Conservation (phyloP, 192 early-diverging fungal species). For the Backusella westeae region DNA sequence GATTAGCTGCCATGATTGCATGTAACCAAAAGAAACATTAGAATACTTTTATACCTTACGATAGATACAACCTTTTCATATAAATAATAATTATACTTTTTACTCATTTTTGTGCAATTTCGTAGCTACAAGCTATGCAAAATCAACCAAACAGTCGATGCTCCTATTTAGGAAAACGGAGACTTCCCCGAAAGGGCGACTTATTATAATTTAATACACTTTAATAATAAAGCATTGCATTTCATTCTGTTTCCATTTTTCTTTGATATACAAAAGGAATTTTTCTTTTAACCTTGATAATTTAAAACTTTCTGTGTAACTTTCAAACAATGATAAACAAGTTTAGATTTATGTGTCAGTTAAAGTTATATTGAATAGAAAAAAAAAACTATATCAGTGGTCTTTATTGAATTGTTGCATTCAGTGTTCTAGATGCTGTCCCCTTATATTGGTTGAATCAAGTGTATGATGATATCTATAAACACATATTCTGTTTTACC, state of each 20-base stretch:
- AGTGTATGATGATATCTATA: background rate
- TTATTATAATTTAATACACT: background rate
- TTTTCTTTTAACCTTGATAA: background rate
- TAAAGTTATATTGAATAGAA: background rate
- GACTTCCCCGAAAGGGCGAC: too few species aligned
- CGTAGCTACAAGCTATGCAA: too few species aligned
- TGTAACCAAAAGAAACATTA: background rate
- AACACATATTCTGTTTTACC: background rate
- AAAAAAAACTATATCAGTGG: too few species aligned
- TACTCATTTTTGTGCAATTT: too few species aligned
- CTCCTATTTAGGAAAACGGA: too few species aligned
- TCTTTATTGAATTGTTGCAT: background rate
- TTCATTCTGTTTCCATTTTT: background rate
- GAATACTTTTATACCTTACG: background rate
- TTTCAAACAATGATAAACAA: background rate
- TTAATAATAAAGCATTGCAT: background rate
- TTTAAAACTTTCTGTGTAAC: background rate
- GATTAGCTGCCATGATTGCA: conserved; percentile 60
- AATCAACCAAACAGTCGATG: too few species aligned
- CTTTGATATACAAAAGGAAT: background rate
- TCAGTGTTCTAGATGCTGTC: background rate
- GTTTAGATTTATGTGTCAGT: background rate
- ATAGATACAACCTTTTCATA: background rate
- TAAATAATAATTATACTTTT: background rate
- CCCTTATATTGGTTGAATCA: background rate